Evolutionary conservation across 106 monocot genomes (phyloP).

Genomic region (Platanthera zijinensis): DNA sequence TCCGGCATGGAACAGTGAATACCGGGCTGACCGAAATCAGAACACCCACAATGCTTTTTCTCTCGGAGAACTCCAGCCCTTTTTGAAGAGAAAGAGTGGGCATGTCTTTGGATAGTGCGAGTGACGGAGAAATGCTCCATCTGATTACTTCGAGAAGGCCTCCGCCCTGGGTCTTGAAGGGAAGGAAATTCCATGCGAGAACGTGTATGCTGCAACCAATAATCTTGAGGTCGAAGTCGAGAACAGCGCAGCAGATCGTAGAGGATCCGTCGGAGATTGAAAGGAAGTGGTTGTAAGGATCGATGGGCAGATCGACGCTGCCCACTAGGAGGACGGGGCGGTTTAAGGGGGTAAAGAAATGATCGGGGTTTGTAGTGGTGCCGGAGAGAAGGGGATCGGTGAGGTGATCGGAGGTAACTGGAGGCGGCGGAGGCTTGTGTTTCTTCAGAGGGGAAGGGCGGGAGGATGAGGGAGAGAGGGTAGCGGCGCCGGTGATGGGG

Average conservation of each 20-base stretch:
- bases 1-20: constrained; percentile 30
- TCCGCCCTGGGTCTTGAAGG: constrained; percentile 14
- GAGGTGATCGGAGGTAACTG: not conserved
- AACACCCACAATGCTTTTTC: constrained; percentile 15
- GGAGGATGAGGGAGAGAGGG: constrained; percentile 18
- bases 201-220: constrained; percentile 31
- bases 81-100: constrained; percentile 1
- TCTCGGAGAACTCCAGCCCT: not conserved
- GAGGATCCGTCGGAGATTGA: constrained; percentile 42
- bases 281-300: constrained; percentile 26
- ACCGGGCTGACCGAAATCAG: constrained; percentile 41
- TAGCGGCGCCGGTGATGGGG: constrained; percentile 48
- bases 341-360: constrained; percentile 26
- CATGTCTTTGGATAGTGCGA: not conserved
- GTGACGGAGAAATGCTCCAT: constrained; percentile 19
- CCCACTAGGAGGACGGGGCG: constrained; percentile 21
- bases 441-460: constrained; percentile 29
- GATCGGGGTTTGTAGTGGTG: constrained; percentile 4
- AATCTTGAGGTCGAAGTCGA: constrained; percentile 34
- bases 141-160: constrained; percentile 46
- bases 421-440: constrained; percentile 8
- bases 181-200: constrained; percentile 62
- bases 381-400: constrained; percentile 3
- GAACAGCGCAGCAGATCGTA: constrained; percentile 39
- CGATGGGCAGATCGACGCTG: constrained; percentile 15